phyloP scores from a whole-genome alignment of 2,329 filamentous ascomycete genomes.

The Colletotrichum sp. region DNA sequence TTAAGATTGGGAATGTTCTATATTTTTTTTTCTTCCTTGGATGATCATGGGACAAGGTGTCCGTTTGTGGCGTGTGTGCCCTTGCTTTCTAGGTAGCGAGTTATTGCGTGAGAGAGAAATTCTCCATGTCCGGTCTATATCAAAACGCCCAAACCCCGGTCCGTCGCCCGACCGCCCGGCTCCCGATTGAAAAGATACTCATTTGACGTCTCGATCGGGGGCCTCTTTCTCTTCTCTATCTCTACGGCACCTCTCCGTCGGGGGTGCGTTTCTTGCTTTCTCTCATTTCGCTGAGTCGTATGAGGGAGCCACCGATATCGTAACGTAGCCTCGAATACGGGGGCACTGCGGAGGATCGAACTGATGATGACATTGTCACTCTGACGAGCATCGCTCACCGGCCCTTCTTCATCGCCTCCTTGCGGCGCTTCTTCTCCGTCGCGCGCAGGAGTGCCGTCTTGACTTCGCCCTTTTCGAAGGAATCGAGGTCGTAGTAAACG shows the following conservation, averaged over 20 bases:
- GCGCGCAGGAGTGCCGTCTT: constrained; percentile 69
- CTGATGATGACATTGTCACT: background rate
- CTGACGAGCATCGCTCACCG: constrained; percentile 32
- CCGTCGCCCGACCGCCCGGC: background rate
- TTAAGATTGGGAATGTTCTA: background rate
- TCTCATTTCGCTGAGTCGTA: background rate
- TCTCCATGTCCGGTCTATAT: background rate
- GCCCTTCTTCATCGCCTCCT: constrained; percentile 59
- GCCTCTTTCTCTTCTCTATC: background rate
- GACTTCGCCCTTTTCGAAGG: constrained; percentile 86
- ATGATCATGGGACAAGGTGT: background rate
- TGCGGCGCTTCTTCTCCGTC: constrained; percentile 65
- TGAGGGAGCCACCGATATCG: background rate
- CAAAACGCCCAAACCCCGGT: background rate
- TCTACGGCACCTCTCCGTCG: background rate
- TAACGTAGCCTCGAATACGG: background rate
- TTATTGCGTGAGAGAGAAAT: background rate
- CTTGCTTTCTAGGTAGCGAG: background rate
- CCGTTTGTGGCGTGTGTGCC: background rate
- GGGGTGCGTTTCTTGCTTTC: background rate
- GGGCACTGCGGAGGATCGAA: background rate
- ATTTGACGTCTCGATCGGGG: background rate
- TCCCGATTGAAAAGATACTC: background rate
- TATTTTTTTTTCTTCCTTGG: background rate
- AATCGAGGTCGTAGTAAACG: constrained; percentile 85